These are phyloP conservation scores for Desmodesmus armatus DNA, from an alignment of 139 green algal species.

Conservation along the genomic window DNA sequence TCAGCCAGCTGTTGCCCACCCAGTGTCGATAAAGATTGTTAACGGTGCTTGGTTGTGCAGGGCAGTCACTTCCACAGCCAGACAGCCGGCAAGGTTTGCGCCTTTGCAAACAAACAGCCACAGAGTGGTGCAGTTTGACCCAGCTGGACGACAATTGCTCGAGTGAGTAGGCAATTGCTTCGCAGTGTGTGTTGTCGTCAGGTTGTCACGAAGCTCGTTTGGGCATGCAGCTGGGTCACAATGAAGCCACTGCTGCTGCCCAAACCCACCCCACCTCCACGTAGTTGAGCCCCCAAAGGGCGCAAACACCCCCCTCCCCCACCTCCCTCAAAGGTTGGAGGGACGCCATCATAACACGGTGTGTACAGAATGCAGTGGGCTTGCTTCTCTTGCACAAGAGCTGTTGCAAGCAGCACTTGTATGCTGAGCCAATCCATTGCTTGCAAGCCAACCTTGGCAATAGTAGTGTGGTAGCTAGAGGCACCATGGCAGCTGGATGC, in stretches of 20 bases:
- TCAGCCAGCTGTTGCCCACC: neutral
- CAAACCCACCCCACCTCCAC: neutral
- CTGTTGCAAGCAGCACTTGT: too few relatives aligned
- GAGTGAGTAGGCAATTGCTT: neutral
- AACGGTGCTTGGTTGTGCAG: neutral
- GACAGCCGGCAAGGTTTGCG: neutral
- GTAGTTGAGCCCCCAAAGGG: too few relatives aligned
- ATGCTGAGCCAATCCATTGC: neutral
- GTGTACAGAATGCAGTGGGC: too few relatives aligned
- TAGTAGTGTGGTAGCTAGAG: neutral
- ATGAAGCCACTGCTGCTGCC: neutral
- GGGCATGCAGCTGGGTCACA: neutral
- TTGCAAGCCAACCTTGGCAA: neutral
- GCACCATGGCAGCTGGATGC: too few relatives aligned
- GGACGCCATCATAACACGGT: too few relatives aligned
- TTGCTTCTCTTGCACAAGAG: too few relatives aligned
- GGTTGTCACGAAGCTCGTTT: too few relatives aligned
- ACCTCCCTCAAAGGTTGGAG: too few relatives aligned
- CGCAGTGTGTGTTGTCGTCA: too few relatives aligned
- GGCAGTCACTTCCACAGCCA: constrained; percentile 1
- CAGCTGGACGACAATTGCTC: neutral
- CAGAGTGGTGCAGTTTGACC: constrained; percentile 16
- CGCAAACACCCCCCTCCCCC: too few relatives aligned
- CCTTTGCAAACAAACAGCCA: neutral
- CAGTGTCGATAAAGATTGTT: too few relatives aligned